phyloP scores from a whole-genome alignment of 2,329 filamentous ascomycete genomes.

The Neonectria punicea region DNA sequence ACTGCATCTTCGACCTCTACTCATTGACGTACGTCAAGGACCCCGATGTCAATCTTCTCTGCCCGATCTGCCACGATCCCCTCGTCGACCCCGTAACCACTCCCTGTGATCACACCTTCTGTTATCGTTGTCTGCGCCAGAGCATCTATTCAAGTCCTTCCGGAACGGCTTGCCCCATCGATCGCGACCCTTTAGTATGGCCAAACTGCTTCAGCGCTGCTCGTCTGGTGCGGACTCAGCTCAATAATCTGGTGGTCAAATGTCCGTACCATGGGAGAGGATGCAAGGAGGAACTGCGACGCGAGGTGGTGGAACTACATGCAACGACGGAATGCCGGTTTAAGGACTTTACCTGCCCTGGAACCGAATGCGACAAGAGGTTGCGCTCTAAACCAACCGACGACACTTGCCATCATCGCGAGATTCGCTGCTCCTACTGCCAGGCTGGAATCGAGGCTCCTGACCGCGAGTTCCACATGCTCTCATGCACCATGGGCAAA shows the following conservation, averaged over 20 bases:
- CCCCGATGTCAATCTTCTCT: conserved; percentile 60
- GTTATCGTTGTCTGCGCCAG: conserved; percentile 64
- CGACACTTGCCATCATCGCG: conserved; percentile 66
- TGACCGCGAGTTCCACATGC: conserved; percentile 50
- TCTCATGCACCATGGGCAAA: conserved; percentile 58
- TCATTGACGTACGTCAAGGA: conserved; percentile 56
- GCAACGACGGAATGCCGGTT: conserved; percentile 67
- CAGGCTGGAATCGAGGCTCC: conserved; percentile 58
- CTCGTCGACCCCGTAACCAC: conserved; percentile 71
- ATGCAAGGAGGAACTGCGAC: conserved; percentile 61
- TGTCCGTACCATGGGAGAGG: conserved; percentile 65
- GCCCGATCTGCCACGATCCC: conserved; percentile 69
- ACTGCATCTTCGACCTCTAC: conserved; percentile 57
- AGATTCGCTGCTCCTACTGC: conserved; percentile 65
- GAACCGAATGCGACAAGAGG: conserved; percentile 60
- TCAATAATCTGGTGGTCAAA: conserved; percentile 67
- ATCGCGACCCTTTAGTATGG: conserved; percentile 59
- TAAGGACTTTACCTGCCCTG: conserved; percentile 66
- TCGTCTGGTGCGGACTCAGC: conserved; percentile 66
- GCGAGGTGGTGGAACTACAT: conserved; percentile 67
- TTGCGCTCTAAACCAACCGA: conserved; percentile 61
- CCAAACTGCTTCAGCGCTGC: conserved; percentile 54
- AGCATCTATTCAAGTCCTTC: conserved; percentile 54
- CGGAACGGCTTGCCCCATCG: conserved; percentile 64
- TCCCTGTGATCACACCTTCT: conserved; percentile 73